phyloP scores from a whole-genome alignment of 2,329 filamentous ascomycete species.

The Phialocephala sp. region DNA sequence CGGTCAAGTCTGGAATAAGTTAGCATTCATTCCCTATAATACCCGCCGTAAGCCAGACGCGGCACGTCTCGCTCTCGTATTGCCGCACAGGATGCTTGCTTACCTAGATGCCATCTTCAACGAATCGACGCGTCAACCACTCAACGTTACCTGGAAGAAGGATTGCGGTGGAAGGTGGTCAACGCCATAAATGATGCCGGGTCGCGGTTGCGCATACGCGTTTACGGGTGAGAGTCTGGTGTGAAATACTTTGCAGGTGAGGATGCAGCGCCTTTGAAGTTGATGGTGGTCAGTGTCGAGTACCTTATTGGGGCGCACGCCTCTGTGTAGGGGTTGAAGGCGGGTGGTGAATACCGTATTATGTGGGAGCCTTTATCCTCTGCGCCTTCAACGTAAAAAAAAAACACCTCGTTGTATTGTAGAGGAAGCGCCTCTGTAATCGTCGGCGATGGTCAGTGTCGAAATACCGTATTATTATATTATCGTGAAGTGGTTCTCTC shows the following conservation, averaged over 20 bases:
- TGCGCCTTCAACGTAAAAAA: too few relatives aligned
- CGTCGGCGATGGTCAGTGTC: neutral
- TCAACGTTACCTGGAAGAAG: constrained; percentile 34
- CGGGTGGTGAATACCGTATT: neutral
- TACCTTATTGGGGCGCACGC: neutral
- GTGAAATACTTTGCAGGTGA: neutral
- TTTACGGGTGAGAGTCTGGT: neutral
- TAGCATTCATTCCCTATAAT: constrained; percentile 26
- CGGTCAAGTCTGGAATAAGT: constrained; percentile 71
- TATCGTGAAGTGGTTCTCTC: neutral
- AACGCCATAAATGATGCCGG: constrained; percentile 26
- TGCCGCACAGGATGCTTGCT: constrained; percentile 24
- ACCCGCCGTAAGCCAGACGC: neutral
- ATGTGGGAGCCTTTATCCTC: too few relatives aligned
- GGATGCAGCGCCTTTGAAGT: neutral
- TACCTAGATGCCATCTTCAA: constrained; percentile 45
- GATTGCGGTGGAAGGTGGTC: constrained; percentile 18
- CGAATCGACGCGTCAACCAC: neutral
- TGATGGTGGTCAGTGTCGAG: neutral
- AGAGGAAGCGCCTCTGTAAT: neutral
- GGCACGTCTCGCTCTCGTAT: neutral
- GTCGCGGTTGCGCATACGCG: neutral
- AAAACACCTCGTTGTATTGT: too few relatives aligned
- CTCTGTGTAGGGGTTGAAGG: too few relatives aligned
- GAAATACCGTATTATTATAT: neutral